Evolutionary conservation across 306 rosid genomes (phyloP).

Genomic region (Alnus glutinosa): DNA sequence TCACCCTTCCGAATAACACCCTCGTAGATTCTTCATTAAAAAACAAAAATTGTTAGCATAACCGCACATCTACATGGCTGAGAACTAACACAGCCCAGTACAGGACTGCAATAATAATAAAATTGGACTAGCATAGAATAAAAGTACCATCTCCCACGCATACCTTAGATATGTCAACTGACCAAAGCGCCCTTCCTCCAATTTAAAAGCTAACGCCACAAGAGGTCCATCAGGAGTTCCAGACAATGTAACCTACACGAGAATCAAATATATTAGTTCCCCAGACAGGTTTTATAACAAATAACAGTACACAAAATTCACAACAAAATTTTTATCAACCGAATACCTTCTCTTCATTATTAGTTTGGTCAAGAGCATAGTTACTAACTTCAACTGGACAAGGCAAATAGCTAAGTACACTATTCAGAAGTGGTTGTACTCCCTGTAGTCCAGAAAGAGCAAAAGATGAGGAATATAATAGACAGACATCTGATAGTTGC

Average conservation of each 20-base stretch:
- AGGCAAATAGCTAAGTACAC: slow-evolving; percentile 85
- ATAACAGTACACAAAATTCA: slow-evolving; percentile 1
- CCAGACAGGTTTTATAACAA: slow-evolving; percentile 24
- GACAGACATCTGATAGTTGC: slow-evolving; percentile 14
- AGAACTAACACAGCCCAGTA: neutral
- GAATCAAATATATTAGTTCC: slow-evolving; percentile 24
- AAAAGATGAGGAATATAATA: slow-evolving; percentile 29
- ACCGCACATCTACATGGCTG: slow-evolving; percentile 1
- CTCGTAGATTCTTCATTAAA: slow-evolving; percentile 72
- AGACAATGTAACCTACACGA: slow-evolving; percentile 55
- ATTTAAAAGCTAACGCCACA: slow-evolving; percentile 95
- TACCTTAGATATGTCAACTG: slow-evolving; percentile 97
- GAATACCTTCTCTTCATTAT: slow-evolving; percentile 82
- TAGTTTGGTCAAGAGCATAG: slow-evolving; percentile 91
- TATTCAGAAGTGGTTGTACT: slow-evolving; percentile 94
- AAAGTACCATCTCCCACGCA: slow-evolving; percentile 18
- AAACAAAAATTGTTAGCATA: slow-evolving; percentile 21
- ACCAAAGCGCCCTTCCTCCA: slow-evolving; percentile 96
- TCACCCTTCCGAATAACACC: slow-evolving; percentile 96
- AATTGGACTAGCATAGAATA: slow-evolving; percentile 3
- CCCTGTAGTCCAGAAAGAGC: slow-evolving; percentile 62
- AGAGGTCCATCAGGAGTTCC: slow-evolving; percentile 96
- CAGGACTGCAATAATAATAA: slow-evolving; percentile 11
- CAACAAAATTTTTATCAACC: slow-evolving; percentile 17
- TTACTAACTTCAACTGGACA: slow-evolving; percentile 87